Base-by-base conservation (phyloP, 352 stramenopile species). In the Pythium dissotocum region DNA sequence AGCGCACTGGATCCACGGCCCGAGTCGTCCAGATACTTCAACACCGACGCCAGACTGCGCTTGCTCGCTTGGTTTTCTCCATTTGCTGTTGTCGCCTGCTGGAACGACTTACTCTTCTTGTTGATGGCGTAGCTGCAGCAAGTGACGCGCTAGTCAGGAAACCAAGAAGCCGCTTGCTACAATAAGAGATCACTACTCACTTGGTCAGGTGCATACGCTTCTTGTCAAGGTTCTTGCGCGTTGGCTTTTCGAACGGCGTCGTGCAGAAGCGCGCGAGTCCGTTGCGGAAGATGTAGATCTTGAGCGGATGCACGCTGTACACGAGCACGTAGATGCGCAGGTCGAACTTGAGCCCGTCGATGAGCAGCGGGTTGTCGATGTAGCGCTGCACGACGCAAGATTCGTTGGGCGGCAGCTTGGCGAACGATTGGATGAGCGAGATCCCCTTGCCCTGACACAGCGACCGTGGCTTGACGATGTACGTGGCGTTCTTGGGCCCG, bases 281-380 rank as follows among this genome's bases (percentile, higher is more conserved):
- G 69, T 97, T 91, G 18, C 79, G 76, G 62, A 96, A 95, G 28
- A 96, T 77, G 73, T 96, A 95, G 12, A 97, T 77, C 26, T 82
- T 75, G 10, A 97, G 77, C 30, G 90, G 89, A 51, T 85, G 54
- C 52, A 86, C 75, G 26, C 74, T 79, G 53, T 67, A 71, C n/a
- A 85, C 76, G 14, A 84, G 67, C 28, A 84, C 85, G 74, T 98
- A 98, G 30, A 98, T 85, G 32, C 94, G 73, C 28, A 98, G 71
- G 67, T 98, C 94, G 66, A 98, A 98, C 75, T 98, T 98, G 71
- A 91, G 94, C 52, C 88, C 91, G 53, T 97, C 89, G 58, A 98
- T 90, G 7, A 98, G 77, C 35, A 98, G 78, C 40, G 94, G 94
- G 65, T 96, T 94, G 36, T 87, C 75, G 63, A 98, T 96, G 79